Evolutionary conservation across 148 eudicot species (phyloP), one percentile per base, ranked within the genome.

Genomic region (Simmondsia chinensis): DNA sequence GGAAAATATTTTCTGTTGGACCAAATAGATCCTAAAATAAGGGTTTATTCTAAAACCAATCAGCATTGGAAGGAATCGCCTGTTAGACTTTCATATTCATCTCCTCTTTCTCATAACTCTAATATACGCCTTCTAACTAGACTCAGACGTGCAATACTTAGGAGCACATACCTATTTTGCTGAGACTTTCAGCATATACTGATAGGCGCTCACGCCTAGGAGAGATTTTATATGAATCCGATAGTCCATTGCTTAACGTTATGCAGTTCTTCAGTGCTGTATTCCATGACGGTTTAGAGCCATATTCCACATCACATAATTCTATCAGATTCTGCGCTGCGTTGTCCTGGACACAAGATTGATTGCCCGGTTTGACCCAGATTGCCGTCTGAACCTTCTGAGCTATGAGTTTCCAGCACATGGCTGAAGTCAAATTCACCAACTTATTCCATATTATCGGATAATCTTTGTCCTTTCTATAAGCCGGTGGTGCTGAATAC

Each of bases 401-500:
- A 33, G 95, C 83, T 63, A 91, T 66, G 10, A 91, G 79, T 50
- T 82, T 77, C 99, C 99, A 86, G 74, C 96, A 91, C 94, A 91
- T 86, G 25, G 74, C 72, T 44, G 95, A 60, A 52, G 95, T 82
- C 29, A 86, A 23, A 50, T 72, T 77, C 53, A 55, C 68, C 68
- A 91, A 52, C 61, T 80, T 85, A 47, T 87, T 75, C 95, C 94
- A 91, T 55, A 86, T 86, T 14, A 65, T 6, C 20, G 96, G 94
- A 51, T 34, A 91, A 60, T 82, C 94, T 69, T 91, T 91, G 56
- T 91, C 99, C 43, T 91, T 82, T 60, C 82, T 74, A 50, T 91
- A 91, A 17, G 94, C 99, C 10, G 99, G 99, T 38, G 99, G 99
- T 43, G 94, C 96, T 32, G 96, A 91, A 64, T 86, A 91, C 12